Conservation (phyloP, 352 stramenopile species). For the Phytophthora crassamura region DNA sequence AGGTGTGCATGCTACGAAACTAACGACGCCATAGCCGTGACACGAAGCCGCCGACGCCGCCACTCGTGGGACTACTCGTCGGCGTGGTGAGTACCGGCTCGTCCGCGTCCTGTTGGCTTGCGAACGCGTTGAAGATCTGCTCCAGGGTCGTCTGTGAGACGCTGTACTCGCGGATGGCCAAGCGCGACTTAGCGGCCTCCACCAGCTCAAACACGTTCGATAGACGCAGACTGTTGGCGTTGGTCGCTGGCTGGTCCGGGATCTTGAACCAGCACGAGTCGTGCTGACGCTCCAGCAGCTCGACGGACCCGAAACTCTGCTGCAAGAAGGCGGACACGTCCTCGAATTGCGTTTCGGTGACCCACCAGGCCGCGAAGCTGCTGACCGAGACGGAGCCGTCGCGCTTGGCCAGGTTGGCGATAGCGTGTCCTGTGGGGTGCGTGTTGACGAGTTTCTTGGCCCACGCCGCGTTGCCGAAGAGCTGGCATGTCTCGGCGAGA, state of each 20-base stretch:
- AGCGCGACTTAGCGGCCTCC: conserved; percentile 46
- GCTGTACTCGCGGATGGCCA: conserved; percentile 85
- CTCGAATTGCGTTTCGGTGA: conserved; percentile 63
- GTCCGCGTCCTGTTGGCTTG: conserved; percentile 71
- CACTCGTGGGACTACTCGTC: conserved; percentile 11
- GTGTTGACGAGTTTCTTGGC: conserved; percentile 47
- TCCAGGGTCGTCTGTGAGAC: conserved; percentile 91
- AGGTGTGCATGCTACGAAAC: background rate
- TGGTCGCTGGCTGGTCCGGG: conserved; percentile 16
- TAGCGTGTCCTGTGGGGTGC: conserved; percentile 67
- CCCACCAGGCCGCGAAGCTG: conserved; percentile 63
- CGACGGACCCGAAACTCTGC: conserved; percentile 40
- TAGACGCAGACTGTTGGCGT: conserved; percentile 43
- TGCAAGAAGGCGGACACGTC: conserved; percentile 47
- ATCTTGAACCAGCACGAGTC: conserved; percentile 76
- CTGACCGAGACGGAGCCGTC: conserved; percentile 46
- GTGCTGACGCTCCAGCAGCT: conserved; percentile 76
- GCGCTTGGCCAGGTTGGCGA: conserved; percentile 57
- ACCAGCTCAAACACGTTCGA: conserved; percentile 78
- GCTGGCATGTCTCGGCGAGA: conserved; percentile 44
- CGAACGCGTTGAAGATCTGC: conserved; percentile 93
- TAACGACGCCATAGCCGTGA: conserved; percentile 15
- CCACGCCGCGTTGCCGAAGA: conserved; percentile 47
- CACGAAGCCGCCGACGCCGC: conserved; percentile 4
- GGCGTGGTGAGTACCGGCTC: conserved; percentile 27